Evolutionary conservation across 768 basidiomycete genomes (phyloP).

Genomic region (Trametes punicea): DNA sequence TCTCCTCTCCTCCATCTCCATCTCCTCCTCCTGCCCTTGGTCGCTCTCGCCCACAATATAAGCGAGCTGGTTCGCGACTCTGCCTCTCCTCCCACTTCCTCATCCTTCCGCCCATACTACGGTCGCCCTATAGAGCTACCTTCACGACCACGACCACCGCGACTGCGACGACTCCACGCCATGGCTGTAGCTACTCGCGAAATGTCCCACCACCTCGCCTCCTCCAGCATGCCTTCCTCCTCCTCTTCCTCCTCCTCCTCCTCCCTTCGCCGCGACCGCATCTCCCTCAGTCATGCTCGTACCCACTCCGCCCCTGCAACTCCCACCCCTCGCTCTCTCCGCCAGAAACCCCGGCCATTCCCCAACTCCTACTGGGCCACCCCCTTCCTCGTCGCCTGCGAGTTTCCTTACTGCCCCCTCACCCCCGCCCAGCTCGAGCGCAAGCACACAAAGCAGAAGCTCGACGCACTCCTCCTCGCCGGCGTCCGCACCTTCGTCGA

Average conservation of each 20-base stretch:
- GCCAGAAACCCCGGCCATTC: constrained; percentile 49
- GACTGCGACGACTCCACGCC: neutral
- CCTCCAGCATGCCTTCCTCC: neutral
- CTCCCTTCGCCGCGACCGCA: constrained; percentile 13
- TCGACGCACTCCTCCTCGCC: constrained; percentile 66
- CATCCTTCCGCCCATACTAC: neutral
- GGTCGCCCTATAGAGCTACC: too few species aligned
- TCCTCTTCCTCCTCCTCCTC: neutral
- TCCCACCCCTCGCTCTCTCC: constrained; percentile 10
- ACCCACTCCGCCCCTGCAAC: constrained; percentile 13
- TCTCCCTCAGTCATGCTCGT: constrained; percentile 58
- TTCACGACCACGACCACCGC: neutral
- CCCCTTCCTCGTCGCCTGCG: constrained; percentile 67
- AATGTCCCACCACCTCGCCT: neutral
- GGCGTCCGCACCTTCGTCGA: constrained; percentile 82
- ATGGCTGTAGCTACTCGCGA: constrained; percentile 23
- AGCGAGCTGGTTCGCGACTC: constrained; percentile 5
- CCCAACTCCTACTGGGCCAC: constrained; percentile 89
- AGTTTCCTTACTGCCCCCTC: constrained; percentile 61
- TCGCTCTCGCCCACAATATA: neutral
- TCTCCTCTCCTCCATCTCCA: neutral
- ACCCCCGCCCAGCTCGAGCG: constrained; percentile 23
- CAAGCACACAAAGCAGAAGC: constrained; percentile 53
- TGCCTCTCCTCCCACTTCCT: neutral
- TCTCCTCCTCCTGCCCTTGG: neutral